Conservation (phyloP, 371 early-diverging fungal genomes). For the Entomophthora muscae region DNA sequence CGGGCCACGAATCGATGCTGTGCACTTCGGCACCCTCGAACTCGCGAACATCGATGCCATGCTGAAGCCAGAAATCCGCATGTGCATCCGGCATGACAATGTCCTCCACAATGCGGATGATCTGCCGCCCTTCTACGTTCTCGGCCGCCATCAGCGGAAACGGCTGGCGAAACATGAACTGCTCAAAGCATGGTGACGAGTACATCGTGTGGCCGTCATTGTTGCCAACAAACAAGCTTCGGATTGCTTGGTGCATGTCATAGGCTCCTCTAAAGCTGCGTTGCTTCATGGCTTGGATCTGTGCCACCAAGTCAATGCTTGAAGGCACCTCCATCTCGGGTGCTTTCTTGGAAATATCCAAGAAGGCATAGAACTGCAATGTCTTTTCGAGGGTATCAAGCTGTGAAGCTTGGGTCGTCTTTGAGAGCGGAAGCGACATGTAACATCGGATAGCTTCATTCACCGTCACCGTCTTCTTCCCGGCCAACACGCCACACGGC, state of each 20-base stretch:
- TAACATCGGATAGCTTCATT: too few species aligned
- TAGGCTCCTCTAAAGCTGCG: too few species aligned
- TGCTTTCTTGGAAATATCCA: background rate
- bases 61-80: background rate
- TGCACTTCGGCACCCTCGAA: background rate
- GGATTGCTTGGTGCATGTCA: too few species aligned
- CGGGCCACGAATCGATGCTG: background rate
- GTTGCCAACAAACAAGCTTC: too few species aligned
- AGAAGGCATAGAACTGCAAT: background rate
- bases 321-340: background rate
- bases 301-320: background rate
- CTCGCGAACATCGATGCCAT: background rate
- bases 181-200: background rate
- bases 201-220: slow-evolving; percentile 3
- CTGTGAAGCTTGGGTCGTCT: too few species aligned
- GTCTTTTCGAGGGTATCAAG: background rate
- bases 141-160: background rate
- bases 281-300: too few species aligned
- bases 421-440: too few species aligned
- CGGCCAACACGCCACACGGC: too few species aligned
- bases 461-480: too few species aligned
- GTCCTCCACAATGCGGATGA: background rate
- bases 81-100: background rate
- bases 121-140: background rate
- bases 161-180: background rate